Conservation (phyloP, 2,329 filamentous ascomycete genomes). For the Phoma sp. region DNA sequence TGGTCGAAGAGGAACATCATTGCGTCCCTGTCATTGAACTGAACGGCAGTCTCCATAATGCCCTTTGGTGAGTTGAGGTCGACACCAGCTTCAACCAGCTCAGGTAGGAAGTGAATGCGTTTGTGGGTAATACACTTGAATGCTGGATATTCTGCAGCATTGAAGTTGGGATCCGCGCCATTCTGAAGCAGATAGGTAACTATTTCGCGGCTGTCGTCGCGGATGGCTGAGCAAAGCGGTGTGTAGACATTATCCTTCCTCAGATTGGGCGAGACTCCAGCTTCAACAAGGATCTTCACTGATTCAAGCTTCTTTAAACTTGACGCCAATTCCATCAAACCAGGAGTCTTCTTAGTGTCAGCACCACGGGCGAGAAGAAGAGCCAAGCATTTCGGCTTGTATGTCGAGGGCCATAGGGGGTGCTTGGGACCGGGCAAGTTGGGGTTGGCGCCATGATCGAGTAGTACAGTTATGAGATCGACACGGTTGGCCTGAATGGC, state of each 20-base stretch:
- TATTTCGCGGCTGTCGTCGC: conserved; percentile 68
- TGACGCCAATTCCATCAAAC: conserved; percentile 68
- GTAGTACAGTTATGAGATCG: conserved; percentile 61
- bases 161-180: conserved; percentile 59
- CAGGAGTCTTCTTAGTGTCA: conserved; percentile 64
- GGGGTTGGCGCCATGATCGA: conserved; percentile 67
- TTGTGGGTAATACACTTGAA: conserved; percentile 74
- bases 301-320: conserved; percentile 69
- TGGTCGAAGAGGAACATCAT: conserved; percentile 66
- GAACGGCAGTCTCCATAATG: conserved; percentile 69
- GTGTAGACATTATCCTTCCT: conserved; percentile 72
- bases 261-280: conserved; percentile 65
- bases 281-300: conserved; percentile 62
- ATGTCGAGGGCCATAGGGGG: conserved; percentile 69
- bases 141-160: conserved; percentile 67
- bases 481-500: conserved; percentile 63
- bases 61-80: conserved; percentile 66
- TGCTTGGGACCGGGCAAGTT: conserved; percentile 74
- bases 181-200: conserved; percentile 64
- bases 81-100: conserved; percentile 63
- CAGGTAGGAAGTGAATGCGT: conserved; percentile 65
- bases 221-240: conserved; percentile 70
- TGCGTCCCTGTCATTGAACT: conserved; percentile 65
- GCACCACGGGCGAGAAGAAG: conserved; percentile 65
- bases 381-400: conserved; percentile 64